Conservation (phyloP, 495 filamentous ascomycete genomes). For the Neurospora sp. region DNA sequence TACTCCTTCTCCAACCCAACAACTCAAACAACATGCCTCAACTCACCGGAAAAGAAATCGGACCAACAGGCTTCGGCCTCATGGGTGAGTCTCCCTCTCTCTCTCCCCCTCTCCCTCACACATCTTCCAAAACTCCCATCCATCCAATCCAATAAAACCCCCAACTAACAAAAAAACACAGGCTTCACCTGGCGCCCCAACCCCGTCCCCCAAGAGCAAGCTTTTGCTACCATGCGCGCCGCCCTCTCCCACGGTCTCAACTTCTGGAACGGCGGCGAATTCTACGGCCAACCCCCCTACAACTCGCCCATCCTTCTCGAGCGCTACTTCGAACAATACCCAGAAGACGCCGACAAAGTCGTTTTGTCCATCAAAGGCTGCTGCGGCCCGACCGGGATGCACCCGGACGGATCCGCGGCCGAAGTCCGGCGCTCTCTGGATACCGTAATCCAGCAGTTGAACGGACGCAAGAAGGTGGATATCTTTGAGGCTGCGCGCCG, state of each 20-base stretch:
- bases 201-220: conserved; percentile 47
- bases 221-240: conserved; percentile 58
- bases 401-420: conserved; percentile 50
- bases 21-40: conserved; percentile 31
- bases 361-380: conserved; percentile 57
- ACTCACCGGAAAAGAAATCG: conserved; percentile 40
- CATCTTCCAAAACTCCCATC: background rate
- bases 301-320: conserved; percentile 59
- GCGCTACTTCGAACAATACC: conserved; percentile 56
- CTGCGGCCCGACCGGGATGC: conserved; percentile 18
- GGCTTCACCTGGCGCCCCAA: conserved; percentile 65
- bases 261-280: conserved; percentile 74
- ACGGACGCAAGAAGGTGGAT: conserved; percentile 71
- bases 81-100: conserved; percentile 33
- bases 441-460: conserved; percentile 48
- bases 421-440: conserved; percentile 59
- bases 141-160: no score
- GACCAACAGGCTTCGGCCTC: conserved; percentile 47
- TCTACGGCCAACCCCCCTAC: conserved; percentile 62
- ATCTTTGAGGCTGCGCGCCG: conserved; percentile 71
- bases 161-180: conserved; percentile 12
- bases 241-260: conserved; percentile 54
- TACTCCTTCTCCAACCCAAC: background rate
- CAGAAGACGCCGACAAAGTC: conserved; percentile 59
- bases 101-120: background rate